A percentile compares a stretch with the other conserved stretches of the same genome.
phyloP scores from a whole-genome alignment of 2,329 filamentous ascomycete genomes.

The Zasmidium cellare region DNA sequence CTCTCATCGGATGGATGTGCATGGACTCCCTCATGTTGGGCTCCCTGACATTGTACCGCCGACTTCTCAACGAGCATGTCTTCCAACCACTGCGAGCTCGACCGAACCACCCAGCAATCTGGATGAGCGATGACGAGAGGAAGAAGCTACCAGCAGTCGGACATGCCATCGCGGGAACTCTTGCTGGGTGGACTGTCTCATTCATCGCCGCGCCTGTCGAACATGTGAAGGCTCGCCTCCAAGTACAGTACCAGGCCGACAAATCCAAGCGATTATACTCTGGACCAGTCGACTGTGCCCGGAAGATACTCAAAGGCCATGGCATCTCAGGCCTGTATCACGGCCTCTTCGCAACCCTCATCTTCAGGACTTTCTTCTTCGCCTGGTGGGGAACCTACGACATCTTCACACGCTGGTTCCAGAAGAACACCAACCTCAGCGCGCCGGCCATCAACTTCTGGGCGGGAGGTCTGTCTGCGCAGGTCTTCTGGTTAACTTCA shows the following conservation, averaged over 20 bases:
- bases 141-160: conserved; percentile 70
- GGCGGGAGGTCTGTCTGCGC: conserved; percentile 89
- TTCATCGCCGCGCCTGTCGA: conserved; percentile 93
- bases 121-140: conserved; percentile 34
- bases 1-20: conserved; percentile 95
- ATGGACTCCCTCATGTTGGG: conserved; percentile 96
- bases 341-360: conserved; percentile 77
- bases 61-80: conserved; percentile 75
- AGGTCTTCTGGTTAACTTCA: conserved; percentile 90
- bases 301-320: conserved; percentile 65
- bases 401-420: conserved; percentile 69
- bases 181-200: conserved; percentile 86
- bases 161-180: conserved; percentile 82
- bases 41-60: conserved; percentile 85
- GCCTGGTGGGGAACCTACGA: conserved; percentile 99
- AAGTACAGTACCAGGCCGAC: conserved; percentile 85
- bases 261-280: conserved; percentile 78
- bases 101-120: conserved; percentile 20
- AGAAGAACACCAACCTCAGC: conserved; percentile 67
- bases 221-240: conserved; percentile 89
- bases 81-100: conserved; percentile 57
- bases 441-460: conserved; percentile 90
- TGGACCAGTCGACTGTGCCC: conserved; percentile 81
- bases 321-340: conserved; percentile 81
- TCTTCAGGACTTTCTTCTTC: conserved; percentile 94